A percentile compares a stretch with the other conserved stretches of the same genome.
Conservation (phyloP, 345 rosid species). For the Dimocarpus longan region DNA sequence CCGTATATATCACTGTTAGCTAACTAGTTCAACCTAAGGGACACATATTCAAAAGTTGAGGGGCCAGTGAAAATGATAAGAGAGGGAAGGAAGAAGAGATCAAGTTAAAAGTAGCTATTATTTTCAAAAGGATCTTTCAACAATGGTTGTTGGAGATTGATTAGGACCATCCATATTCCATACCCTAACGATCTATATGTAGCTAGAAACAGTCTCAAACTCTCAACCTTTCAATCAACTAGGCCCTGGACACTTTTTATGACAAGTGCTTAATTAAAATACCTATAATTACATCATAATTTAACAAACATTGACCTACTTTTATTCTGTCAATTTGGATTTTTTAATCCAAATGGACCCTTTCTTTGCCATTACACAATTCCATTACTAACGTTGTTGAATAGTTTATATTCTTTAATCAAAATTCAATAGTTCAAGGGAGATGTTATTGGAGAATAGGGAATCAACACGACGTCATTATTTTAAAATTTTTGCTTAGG, state of each 20-base stretch:
- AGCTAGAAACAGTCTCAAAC: background rate
- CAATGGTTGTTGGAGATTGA: background rate
- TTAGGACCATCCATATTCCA: background rate
- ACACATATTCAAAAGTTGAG: background rate
- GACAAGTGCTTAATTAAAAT: background rate
- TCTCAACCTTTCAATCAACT: background rate
- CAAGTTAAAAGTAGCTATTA: background rate
- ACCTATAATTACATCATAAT: no score
- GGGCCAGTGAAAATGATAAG: constrained; percentile 9
- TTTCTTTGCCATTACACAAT: no score
- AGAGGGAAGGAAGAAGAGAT: background rate
- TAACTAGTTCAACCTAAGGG: background rate
- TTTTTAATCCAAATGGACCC: background rate
- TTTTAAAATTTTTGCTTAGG: no score
- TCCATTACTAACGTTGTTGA: no score
- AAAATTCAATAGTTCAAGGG: no score
- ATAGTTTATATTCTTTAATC: no score
- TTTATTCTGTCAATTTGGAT: background rate
- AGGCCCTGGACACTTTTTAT: background rate
- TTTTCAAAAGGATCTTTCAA: background rate
- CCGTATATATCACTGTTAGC: background rate
- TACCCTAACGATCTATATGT: background rate
- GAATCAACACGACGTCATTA: no score
- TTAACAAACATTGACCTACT: background rate
- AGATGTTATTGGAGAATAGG: no score